These are phyloP conservation scores for Termitomyces sp. DNA, from an alignment of 768 basidiomycete species.

Conservation along the genomic window DNA sequence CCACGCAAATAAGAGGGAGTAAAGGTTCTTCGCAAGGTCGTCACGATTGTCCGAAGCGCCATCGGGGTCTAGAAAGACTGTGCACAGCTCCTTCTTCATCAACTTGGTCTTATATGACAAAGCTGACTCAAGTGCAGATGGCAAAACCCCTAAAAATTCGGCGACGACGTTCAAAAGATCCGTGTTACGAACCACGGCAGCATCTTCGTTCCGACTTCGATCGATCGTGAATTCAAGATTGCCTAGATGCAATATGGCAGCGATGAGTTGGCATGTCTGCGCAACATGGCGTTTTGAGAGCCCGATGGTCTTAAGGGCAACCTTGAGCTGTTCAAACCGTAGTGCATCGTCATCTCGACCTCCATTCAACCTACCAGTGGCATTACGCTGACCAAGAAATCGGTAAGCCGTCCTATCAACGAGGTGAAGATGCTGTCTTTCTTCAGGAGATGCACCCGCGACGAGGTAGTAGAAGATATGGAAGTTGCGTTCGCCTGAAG, in stretches of 20 bases:
- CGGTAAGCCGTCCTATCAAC: conserved; percentile 79
- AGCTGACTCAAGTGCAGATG: conserved; percentile 68
- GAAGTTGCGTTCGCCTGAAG: conserved; percentile 93
- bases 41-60: conserved; percentile 92
- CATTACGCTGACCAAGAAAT: conserved; percentile 75
- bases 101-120: conserved; percentile 91
- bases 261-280: conserved; percentile 91
- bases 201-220: conserved; percentile 81
- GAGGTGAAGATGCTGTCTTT: conserved; percentile 84
- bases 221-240: conserved; percentile 92
- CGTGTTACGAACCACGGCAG: conserved; percentile 85
- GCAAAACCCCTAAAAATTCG: conserved; percentile 85
- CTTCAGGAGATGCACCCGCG: conserved; percentile 85
- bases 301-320: conserved; percentile 90
- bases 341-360: conserved; percentile 78
- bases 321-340: conserved; percentile 91
- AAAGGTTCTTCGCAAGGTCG: conserved; percentile 90
- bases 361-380: conserved; percentile 38
- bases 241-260: conserved; percentile 94
- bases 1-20: conserved; percentile 95
- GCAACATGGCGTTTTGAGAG: conserved; percentile 94
- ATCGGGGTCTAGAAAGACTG: conserved; percentile 92
- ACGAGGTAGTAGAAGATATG: conserved; percentile 98
- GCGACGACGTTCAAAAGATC: conserved; percentile 82
- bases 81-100: conserved; percentile 95